Evolutionary conservation across 176 grass and related monocot genomes (phyloP), one percentile per base, ranked within the genome.

Genomic region (Juncus inflexus): DNA sequence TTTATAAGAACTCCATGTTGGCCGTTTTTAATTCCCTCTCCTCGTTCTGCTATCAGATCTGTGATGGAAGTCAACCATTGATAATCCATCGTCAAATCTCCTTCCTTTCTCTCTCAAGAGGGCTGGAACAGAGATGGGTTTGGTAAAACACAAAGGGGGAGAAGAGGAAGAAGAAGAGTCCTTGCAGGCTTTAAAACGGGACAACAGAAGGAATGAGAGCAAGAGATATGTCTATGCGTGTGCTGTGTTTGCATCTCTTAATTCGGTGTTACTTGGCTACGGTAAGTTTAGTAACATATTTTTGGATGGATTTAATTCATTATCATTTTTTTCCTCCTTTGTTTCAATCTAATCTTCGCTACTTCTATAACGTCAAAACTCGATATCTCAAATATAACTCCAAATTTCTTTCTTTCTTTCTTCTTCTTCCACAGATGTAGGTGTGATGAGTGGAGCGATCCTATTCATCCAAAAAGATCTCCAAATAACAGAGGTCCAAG

Each of bases 401-500:
- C 19, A 28, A 28, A 28, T 47, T 47, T 47, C 43, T 47, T 47
- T 2, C 2, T 28, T 1, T 28, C 1, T 1, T 28, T 28, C 19
- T 28, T 6, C 9, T 47, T 47, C 12, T 12, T 42, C 51, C 19
- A 2, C 76, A 95, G 90, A 95, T 60, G 79, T 83, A 0, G 90
- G 90, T 4, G 90, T 80, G 57, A 89, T 95, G 90, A 95, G 90
- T 43, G 90, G 90, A 1, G 80, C 81, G 60, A 82, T 89, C 10
- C 75, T 95, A 49, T 89, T 89, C 82, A 95, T 95, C 72, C 85
- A 95, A 37, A 89, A 75, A 35, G 90, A 95, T 52, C 82, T 95
- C 7, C 12, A 15, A 58, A 89, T 95, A 72, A 83, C 76, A 0
- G 85, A 89, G 45, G 71, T 88, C 36, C 85, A 95, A 63, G 75